Conservation (phyloP, 805 yeast genomes). For the Monosporozyma servazzii region DNA sequence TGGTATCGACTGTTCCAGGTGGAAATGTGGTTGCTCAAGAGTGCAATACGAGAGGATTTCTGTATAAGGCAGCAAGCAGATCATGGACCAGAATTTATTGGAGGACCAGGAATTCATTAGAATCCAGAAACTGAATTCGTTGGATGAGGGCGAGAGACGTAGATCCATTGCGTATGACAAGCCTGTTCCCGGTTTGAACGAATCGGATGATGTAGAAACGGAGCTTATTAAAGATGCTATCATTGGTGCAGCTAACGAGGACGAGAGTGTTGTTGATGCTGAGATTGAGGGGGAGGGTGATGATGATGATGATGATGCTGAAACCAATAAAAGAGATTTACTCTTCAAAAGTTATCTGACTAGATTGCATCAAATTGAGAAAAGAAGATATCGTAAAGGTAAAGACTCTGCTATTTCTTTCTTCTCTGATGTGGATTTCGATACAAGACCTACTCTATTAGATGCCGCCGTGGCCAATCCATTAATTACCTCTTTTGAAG, state of each 20-base stretch:
- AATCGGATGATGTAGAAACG: neutral
- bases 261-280: too few species aligned
- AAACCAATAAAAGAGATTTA: conserved; percentile 3
- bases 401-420: conserved; percentile 33
- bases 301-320: neutral
- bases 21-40: too few species aligned
- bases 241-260: neutral
- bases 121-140: conserved; percentile 20
- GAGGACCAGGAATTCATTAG: conserved; percentile 19
- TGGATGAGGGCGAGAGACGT: conserved; percentile 9
- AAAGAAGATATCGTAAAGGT: conserved; percentile 6
- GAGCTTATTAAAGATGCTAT: neutral
- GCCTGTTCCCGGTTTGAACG: neutral
- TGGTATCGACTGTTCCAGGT: too few species aligned
- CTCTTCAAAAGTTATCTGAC: conserved; percentile 8
- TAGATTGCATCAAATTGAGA: conserved; percentile 7
- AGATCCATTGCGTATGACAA: conserved; percentile 11
- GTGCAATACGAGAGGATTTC: too few species aligned
- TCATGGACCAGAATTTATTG: conserved; percentile 10
- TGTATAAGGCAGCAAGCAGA: neutral
- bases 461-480: conserved; percentile 36
- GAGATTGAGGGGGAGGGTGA: neutral
- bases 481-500: conserved; percentile 25
- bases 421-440: conserved; percentile 45
- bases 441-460: conserved; percentile 38